phyloP scores from a whole-genome alignment of 2,329 filamentous ascomycete genomes.

The Aspergillus candidus region DNA sequence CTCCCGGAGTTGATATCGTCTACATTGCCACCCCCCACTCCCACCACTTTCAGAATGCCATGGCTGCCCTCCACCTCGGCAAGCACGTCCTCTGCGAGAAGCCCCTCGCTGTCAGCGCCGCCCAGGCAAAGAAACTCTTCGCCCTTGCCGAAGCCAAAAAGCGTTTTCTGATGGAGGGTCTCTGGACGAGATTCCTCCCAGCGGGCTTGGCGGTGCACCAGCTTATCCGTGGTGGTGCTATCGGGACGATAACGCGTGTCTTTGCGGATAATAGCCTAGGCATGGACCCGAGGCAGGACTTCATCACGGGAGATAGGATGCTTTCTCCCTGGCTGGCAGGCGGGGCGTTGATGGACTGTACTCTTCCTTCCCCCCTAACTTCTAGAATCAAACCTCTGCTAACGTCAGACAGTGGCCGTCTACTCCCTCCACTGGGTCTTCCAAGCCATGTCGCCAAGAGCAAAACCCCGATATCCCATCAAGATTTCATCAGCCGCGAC shows the following conservation, averaged over 20 bases:
- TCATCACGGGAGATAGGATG: conserved; percentile 48
- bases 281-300: conserved; percentile 1
- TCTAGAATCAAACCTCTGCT: background rate
- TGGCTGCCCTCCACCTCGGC: conserved; percentile 69
- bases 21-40: conserved; percentile 81
- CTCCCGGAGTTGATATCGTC: conserved; percentile 68
- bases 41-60: conserved; percentile 77
- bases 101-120: conserved; percentile 69
- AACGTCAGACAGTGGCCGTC: conserved; percentile 51
- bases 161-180: conserved; percentile 69
- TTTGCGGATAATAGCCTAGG: conserved; percentile 40
- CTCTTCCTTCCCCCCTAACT: background rate
- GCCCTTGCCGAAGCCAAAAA: conserved; percentile 62
- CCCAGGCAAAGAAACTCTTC: conserved; percentile 62
- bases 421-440: conserved; percentile 74
- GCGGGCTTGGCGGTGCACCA: conserved; percentile 66
- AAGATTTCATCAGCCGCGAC: conserved; percentile 42
- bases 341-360: conserved; percentile 63
- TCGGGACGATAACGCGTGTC: conserved; percentile 48
- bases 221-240: conserved; percentile 34
- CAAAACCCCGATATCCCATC: conserved; percentile 9
- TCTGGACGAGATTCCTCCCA: conserved; percentile 79
- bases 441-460: conserved; percentile 10
- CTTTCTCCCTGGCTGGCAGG: conserved; percentile 70
- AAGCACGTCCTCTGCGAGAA: conserved; percentile 83